Percentiles rank a stretch among this genome's conserved stretches.
Conservation (phyloP, 2,329 filamentous ascomycete genomes). For the Nectriaceae sp. region DNA sequence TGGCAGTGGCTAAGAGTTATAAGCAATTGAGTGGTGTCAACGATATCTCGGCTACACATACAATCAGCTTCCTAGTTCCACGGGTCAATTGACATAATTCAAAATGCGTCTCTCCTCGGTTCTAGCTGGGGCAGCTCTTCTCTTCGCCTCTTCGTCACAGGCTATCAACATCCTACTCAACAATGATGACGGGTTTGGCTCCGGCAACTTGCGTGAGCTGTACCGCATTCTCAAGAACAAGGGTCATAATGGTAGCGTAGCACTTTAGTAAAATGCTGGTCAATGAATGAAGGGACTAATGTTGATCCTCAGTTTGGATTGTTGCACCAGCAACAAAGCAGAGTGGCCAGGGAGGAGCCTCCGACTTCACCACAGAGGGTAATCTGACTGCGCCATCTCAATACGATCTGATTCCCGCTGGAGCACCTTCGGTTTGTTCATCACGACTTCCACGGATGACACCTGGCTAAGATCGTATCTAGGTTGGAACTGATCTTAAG, state of each 20-base stretch:
- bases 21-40: background rate
- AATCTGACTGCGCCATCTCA: slow-evolving; percentile 29
- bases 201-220: slow-evolving; percentile 31
- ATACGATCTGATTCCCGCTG: slow-evolving; percentile 31
- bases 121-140: slow-evolving; percentile 16
- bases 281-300: background rate
- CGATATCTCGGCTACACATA: background rate
- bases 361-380: slow-evolving; percentile 28
- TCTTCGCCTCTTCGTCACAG: slow-evolving; percentile 16
- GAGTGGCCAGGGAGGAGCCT: slow-evolving; percentile 31
- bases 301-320: slow-evolving; percentile 26
- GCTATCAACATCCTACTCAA: slow-evolving; percentile 33
- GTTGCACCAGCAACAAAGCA: slow-evolving; percentile 33
- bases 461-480: background rate
- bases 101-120: slow-evolving; percentile 25
- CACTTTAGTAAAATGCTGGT: accelerated
- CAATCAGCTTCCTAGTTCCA: background rate
- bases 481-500: slow-evolving; percentile 49
- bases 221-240: slow-evolving; percentile 32
- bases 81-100: background rate
- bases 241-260: slow-evolving; percentile 26
- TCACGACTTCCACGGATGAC: background rate
- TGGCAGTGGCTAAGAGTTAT: no score
- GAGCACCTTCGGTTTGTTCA: slow-evolving; percentile 28
- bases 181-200: slow-evolving; percentile 35